Conservation (phyloP, 345 rosid species). For the Brassica cretica region DNA sequence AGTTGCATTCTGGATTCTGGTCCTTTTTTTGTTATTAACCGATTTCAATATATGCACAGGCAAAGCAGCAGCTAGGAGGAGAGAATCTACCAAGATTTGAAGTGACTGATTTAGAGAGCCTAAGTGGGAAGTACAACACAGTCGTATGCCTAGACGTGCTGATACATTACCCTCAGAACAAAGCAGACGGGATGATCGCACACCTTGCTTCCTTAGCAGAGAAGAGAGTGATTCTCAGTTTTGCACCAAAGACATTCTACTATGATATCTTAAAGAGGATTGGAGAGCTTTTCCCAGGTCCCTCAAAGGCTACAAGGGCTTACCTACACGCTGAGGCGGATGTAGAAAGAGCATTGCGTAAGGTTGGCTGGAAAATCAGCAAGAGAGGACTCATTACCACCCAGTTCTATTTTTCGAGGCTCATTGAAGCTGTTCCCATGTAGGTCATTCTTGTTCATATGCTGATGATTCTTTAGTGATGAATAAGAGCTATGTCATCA, state of each 20-base stretch:
- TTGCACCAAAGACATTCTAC: conserved; percentile 91
- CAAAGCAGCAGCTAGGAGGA: conserved; percentile 56
- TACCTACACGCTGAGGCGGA: conserved; percentile 88
- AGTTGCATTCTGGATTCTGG: too few relatives aligned
- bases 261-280: conserved; percentile 73
- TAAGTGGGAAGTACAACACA: conserved; percentile 71
- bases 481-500: neutral
- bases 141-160: conserved; percentile 90
- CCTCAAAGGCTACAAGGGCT: conserved; percentile 94
- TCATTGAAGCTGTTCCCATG: conserved; percentile 80
- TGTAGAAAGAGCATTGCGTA: conserved; percentile 74
- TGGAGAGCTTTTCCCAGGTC: conserved; percentile 95
- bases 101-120: conserved; percentile 82
- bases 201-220: conserved; percentile 92
- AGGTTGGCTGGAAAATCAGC: conserved; percentile 91
- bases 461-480: neutral
- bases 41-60: conserved; percentile 44
- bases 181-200: conserved; percentile 92
- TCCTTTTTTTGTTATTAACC: too few relatives aligned
- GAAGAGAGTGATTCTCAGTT: conserved; percentile 73
- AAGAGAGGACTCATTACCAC: conserved; percentile 75
- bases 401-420: conserved; percentile 79
- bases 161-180: conserved; percentile 91
- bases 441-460: conserved; percentile 21
- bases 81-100: conserved; percentile 63